phyloP scores from a whole-genome alignment of 176 grass and related monocot species.

The Avena sativa region DNA sequence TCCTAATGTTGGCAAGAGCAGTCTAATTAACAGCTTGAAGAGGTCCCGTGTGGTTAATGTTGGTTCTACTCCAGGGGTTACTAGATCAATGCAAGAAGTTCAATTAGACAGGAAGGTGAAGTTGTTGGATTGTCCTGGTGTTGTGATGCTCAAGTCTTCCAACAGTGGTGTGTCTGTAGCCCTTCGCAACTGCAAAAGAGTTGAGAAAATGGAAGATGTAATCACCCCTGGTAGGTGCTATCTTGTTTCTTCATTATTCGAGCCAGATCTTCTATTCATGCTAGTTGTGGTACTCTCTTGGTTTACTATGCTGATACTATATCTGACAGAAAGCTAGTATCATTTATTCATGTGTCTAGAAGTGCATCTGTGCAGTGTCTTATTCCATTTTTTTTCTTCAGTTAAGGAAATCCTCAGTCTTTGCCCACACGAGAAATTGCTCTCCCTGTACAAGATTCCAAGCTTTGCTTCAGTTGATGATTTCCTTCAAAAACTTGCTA shows the following conservation, averaged over 20 bases:
- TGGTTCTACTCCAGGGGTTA: slow-evolving; percentile 88
- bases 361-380: slow-evolving; percentile 1
- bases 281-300: neutral
- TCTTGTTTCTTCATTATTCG: neutral
- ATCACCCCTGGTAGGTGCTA: slow-evolving; percentile 67
- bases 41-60: slow-evolving; percentile 93
- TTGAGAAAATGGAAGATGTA: slow-evolving; percentile 98
- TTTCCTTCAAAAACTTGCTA: slow-evolving; percentile 90
- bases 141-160: slow-evolving; percentile 93
- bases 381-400: slow-evolving; percentile 47
- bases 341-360: neutral
- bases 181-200: slow-evolving; percentile 89
- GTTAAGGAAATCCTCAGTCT: slow-evolving; percentile 92
- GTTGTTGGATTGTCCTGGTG: slow-evolving; percentile 95
- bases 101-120: slow-evolving; percentile 98
- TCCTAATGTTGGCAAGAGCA: slow-evolving; percentile 99
- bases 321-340: neutral
- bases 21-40: slow-evolving; percentile 97
- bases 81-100: slow-evolving; percentile 94
- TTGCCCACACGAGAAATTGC: slow-evolving; percentile 75
- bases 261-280: slow-evolving; percentile 13
- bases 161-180: slow-evolving; percentile 67
- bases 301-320: neutral
- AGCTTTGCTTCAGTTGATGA: slow-evolving; percentile 84
- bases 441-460: slow-evolving; percentile 87